Percentiles rank a stretch among this genome's conserved stretches.
Evolutionary conservation across 441 rosid genomes (phyloP).

Genomic region (Kokia cookei): DNA sequence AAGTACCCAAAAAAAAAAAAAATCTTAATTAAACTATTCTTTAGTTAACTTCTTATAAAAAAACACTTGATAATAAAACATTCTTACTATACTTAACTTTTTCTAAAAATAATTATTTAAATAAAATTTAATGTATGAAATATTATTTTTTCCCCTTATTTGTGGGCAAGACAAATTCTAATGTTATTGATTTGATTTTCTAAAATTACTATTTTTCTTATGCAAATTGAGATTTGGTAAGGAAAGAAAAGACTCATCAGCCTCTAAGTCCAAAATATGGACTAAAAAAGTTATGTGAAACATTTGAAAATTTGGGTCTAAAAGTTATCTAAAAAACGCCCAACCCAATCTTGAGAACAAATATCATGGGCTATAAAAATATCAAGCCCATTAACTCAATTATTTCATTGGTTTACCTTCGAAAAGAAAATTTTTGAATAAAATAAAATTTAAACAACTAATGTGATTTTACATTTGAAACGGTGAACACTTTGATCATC

Average conservation of each 20-base stretch:
- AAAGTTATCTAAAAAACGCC: not conserved
- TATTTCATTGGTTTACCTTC: not conserved
- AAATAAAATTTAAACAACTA: too few species aligned
- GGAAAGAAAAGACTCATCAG: not conserved
- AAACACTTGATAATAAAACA: too few species aligned
- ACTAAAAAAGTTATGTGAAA: not conserved
- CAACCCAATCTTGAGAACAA: not conserved
- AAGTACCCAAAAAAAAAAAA: too few species aligned
- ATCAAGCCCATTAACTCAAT: not conserved
- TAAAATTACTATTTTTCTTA: not conserved
- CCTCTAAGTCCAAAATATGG: not conserved
- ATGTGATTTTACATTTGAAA: too few species aligned
- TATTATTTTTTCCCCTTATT: too few species aligned
- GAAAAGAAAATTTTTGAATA: not conserved
- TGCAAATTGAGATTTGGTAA: not conserved
- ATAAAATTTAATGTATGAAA: too few species aligned
- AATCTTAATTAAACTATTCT: too few species aligned
- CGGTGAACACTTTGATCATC: too few species aligned
- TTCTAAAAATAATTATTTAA: too few species aligned
- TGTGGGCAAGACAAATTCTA: too few species aligned
- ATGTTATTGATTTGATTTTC: not conserved
- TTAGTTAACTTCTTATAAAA: too few species aligned
- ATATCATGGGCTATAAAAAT: not conserved
- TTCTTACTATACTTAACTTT: too few species aligned
- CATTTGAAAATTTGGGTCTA: not conserved